Percentiles rank a stretch among this genome's conserved stretches.
Conservation (phyloP, 768 basidiomycete species). For the Trametes villosa region DNA sequence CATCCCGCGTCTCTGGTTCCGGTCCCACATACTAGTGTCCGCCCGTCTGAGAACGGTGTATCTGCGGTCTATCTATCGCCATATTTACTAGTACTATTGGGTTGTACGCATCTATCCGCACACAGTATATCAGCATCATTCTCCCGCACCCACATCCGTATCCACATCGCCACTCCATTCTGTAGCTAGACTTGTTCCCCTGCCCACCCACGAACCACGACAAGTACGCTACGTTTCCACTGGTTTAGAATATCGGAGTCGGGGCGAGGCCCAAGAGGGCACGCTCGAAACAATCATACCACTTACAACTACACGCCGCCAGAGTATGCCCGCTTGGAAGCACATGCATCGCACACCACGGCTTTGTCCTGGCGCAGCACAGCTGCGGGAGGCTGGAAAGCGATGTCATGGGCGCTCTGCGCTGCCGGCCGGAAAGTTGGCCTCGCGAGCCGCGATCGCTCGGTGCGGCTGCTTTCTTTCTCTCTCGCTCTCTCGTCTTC, state of each 20-base stretch:
- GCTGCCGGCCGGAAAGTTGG: conserved; percentile 4
- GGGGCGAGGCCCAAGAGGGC: too few relatives aligned
- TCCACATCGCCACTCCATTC: not conserved
- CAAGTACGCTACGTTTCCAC: not conserved
- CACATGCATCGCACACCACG: too few relatives aligned
- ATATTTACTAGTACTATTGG: conserved; percentile 15
- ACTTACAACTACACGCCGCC: too few relatives aligned
- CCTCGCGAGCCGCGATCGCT: conserved; percentile 3
- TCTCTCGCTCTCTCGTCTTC: conserved; percentile 5
- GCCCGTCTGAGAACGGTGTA: conserved; percentile 4
- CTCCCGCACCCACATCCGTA: not conserved
- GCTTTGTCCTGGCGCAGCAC: too few relatives aligned
- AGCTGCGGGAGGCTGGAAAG: not conserved
- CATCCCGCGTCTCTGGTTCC: not conserved
- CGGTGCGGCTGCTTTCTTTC: conserved; percentile 13
- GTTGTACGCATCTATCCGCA: conserved; percentile 9
- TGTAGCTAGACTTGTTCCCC: conserved; percentile 1
- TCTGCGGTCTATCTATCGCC: conserved; percentile 11
- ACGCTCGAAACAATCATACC: too few relatives aligned
- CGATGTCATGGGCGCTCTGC: conserved; percentile 19
- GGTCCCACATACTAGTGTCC: not conserved
- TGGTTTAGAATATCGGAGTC: not conserved
- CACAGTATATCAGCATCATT: conserved; percentile 11
- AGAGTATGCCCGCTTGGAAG: too few relatives aligned
- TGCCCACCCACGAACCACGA: not conserved